Conservation (phyloP, 2,329 filamentous ascomycete genomes). For the Pseudopithomyces chartarum region DNA sequence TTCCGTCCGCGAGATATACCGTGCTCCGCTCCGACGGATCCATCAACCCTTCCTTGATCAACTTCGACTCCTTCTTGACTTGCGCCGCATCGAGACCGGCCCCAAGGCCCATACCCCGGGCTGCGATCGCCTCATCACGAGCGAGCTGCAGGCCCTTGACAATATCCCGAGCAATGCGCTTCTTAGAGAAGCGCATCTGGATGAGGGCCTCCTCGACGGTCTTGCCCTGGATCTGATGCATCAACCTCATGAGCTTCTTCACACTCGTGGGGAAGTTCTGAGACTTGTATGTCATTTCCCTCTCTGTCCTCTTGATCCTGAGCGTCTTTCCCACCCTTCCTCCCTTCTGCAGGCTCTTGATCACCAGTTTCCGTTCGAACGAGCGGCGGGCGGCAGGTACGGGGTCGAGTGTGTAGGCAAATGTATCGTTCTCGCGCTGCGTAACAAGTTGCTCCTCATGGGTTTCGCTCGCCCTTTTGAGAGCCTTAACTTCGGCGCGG, state of each 20-base stretch:
- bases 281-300: constrained; percentile 65
- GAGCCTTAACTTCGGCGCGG: constrained; percentile 16
- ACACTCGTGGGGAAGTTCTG: constrained; percentile 79
- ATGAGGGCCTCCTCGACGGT: constrained; percentile 89
- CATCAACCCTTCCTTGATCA: constrained; percentile 1
- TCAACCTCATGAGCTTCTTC: constrained; percentile 89
- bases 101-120: constrained; percentile 80
- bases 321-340: constrained; percentile 66
- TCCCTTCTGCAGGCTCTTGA: constrained; percentile 71
- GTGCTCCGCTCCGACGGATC: constrained; percentile 5
- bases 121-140: constrained; percentile 77
- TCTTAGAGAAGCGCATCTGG: constrained; percentile 95
- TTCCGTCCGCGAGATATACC: constrained; percentile 13
- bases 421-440: constrained; percentile 45
- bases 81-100: constrained; percentile 23
- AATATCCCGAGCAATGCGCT: constrained; percentile 85
- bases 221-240: constrained; percentile 90
- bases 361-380: constrained; percentile 85
- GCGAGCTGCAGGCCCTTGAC: constrained; percentile 79
- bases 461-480: constrained; percentile 17
- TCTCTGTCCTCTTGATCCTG: constrained; percentile 69
- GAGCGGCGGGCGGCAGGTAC: constrained; percentile 71
- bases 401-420: constrained; percentile 73
- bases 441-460: constrained; percentile 6
- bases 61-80: constrained; percentile 16